Percentiles rank a stretch among this genome's conserved stretches.
These are phyloP conservation scores for Zygotorulaspora chibaensis DNA, from an alignment of 805 yeast species.

Conservation along the genomic window DNA sequence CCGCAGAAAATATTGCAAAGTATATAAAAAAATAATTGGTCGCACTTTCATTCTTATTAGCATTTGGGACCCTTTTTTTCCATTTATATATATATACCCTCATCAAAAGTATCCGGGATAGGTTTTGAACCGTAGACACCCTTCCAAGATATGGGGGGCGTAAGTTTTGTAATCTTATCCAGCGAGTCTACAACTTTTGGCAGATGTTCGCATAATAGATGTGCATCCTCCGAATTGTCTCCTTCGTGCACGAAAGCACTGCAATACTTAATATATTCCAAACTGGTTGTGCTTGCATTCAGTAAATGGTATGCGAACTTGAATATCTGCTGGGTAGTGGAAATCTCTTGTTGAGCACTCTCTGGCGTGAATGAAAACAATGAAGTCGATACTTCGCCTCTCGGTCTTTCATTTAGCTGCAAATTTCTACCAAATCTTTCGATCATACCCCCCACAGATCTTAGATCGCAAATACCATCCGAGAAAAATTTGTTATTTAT, in stretches of 20 bases:
- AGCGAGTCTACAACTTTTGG: slow-evolving; percentile 26
- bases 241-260: slow-evolving; percentile 80
- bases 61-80: not conserved
- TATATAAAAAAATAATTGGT: slow-evolving; percentile 45
- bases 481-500: slow-evolving; percentile 16
- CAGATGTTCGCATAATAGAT: slow-evolving; percentile 21
- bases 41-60: not conserved
- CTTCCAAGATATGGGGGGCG: slow-evolving; percentile 72
- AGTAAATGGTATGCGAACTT: slow-evolving; percentile 30
- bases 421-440: slow-evolving; percentile 22
- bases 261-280: slow-evolving; percentile 37
- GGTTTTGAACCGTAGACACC: slow-evolving; percentile 78
- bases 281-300: slow-evolving; percentile 12
- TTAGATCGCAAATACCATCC: slow-evolving; percentile 23
- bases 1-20: slow-evolving; percentile 69
- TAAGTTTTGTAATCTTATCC: slow-evolving; percentile 33
- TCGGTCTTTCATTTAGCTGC: slow-evolving; percentile 16
- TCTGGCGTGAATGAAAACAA: slow-evolving; percentile 22
- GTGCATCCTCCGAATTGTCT: slow-evolving; percentile 75
- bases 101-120: slow-evolving; percentile 64
- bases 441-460: slow-evolving; percentile 22
- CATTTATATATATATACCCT: slow-evolving; percentile 53
- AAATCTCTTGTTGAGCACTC: slow-evolving; percentile 28
- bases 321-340: slow-evolving; percentile 28
- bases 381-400: slow-evolving; percentile 18